Conservation (phyloP, 495 filamentous ascomycete genomes). For the Aspergillus haitiensis region DNA sequence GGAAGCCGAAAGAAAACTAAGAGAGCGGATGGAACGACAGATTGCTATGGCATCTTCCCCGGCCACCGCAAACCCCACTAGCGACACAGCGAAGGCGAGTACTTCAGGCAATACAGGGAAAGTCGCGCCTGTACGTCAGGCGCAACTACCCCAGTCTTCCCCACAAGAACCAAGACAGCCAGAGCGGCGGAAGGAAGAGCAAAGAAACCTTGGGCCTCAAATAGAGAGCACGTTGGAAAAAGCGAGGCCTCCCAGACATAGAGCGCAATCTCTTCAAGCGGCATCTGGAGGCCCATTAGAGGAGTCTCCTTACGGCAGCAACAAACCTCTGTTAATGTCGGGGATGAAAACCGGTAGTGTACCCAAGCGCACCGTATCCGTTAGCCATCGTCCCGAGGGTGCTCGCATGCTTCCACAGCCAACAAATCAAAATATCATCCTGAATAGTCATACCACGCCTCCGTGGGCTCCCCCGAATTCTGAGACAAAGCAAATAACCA, state of each 20-base stretch:
- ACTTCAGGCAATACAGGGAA: not conserved
- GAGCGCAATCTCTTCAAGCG: slow-evolving; percentile 25
- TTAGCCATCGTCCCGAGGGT: slow-evolving; percentile 26
- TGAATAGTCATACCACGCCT: slow-evolving; percentile 8
- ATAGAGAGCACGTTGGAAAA: slow-evolving; percentile 15
- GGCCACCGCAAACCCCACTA: slow-evolving; percentile 5
- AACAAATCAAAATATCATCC: slow-evolving; percentile 20
- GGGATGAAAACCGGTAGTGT: slow-evolving; percentile 28
- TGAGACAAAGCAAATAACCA: not conserved
- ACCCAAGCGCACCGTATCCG: slow-evolving; percentile 33
- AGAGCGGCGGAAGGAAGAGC: slow-evolving; percentile 2
- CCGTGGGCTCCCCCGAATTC: not conserved
- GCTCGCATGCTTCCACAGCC: slow-evolving; percentile 18
- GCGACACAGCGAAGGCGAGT: not conserved
- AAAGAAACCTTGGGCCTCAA: slow-evolving; percentile 9
- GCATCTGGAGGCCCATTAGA: slow-evolving; percentile 19
- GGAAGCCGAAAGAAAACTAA: slow-evolving; percentile 66
- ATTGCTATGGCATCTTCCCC: slow-evolving; percentile 26
- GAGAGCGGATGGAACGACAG: slow-evolving; percentile 44
- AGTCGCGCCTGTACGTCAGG: not conserved
- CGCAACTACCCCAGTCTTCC: not conserved
- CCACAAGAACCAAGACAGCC: slow-evolving; percentile 11
- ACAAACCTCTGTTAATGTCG: slow-evolving; percentile 16
- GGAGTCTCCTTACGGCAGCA: slow-evolving; percentile 24
- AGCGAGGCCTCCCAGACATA: slow-evolving; percentile 20